Evolutionary conservation across 1,139 yeast genomes (phyloP), one percentile per base, ranked within the genome.

Genomic region (Pichia sp.): DNA sequence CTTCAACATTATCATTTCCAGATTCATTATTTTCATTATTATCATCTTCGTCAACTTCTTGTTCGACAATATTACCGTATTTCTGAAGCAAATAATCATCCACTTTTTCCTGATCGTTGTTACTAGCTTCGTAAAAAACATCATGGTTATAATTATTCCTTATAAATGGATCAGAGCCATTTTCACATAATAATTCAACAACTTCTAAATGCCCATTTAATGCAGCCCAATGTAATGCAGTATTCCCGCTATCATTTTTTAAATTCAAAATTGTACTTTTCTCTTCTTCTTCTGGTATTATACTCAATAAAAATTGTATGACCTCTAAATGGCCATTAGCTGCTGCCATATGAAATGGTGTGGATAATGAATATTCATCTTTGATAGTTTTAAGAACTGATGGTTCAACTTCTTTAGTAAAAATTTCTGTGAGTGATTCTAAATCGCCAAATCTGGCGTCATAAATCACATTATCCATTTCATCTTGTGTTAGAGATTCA

Each of bases 181-280:
- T 86, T 30, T 83, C 90, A 59, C 92, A 82, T 39, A 92, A 68
- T 9, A 76, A 60, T 62, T 83, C 67, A 34, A 87, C 94, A 10
- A 82, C 70, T 3, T 76, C 80, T 50, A 87, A 65, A 56, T 89
- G 92, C 1, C 97, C 97, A 58, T 86, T 89, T 54, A 79, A 75
- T 0, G 95, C 76, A 1, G 97, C 97, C 98, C 98, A 92, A 63
- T 92, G 97, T 51, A 92, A 71, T 0, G 97, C 83, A 0, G 98
- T 89, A 62, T 92, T 92, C 4, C 97, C 97, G 29, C 83, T 78
- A 39, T 78, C 84, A 62, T 92, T 92, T 46, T 69, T 72, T 25
- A 70, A 66, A 46, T 78, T 73, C 8, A 51, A 10, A 29, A 83
- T 79, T 41, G 81, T 66, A 24, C 59, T 55, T 28, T 62, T 64